phyloP scores from a whole-genome alignment of 1,139 yeast species.

The Pichia sp. region DNA sequence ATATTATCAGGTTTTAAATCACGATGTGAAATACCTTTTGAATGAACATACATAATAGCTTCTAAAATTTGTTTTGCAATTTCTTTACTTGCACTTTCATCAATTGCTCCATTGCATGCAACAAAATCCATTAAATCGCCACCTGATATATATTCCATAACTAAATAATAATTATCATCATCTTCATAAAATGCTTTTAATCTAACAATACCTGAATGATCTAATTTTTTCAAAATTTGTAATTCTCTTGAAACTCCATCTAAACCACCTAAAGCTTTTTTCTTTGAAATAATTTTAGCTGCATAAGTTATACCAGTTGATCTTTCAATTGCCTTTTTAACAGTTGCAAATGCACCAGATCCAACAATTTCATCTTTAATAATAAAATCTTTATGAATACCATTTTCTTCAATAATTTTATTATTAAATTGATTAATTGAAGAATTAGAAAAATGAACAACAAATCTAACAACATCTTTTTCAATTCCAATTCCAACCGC shows the following conservation, averaged over 20 bases:
- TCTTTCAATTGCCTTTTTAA: constrained; percentile 82
- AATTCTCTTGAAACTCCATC: constrained; percentile 84
- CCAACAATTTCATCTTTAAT: constrained; percentile 83
- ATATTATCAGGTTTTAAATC: constrained; percentile 93
- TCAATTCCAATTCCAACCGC: constrained; percentile 85
- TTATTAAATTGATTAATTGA: constrained; percentile 16
- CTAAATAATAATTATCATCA: constrained; percentile 68
- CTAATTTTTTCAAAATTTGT: constrained; percentile 64
- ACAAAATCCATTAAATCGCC: constrained; percentile 98
- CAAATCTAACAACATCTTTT: constrained; percentile 66
- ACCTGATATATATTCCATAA: constrained; percentile 93
- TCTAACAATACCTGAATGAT: constrained; percentile 80
- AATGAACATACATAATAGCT: constrained; percentile 84
- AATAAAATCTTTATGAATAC: constrained; percentile 68
- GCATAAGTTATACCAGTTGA: constrained; percentile 81
- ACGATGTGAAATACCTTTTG: constrained; percentile 83
- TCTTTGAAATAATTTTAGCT: constrained; percentile 78
- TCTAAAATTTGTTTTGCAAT: constrained; percentile 76
- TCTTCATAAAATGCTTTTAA: constrained; percentile 84
- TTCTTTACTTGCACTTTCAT: constrained; percentile 84
- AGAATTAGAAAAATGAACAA: constrained; percentile 49
- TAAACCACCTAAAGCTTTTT: constrained; percentile 72
- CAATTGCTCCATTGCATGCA: constrained; percentile 83
- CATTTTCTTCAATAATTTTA: constrained; percentile 16
- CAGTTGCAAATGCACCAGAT: constrained; percentile 96